Base-by-base conservation (phyloP, 2,329 filamentous ascomycete species). In the Arthrobotrys iridis region DNA sequence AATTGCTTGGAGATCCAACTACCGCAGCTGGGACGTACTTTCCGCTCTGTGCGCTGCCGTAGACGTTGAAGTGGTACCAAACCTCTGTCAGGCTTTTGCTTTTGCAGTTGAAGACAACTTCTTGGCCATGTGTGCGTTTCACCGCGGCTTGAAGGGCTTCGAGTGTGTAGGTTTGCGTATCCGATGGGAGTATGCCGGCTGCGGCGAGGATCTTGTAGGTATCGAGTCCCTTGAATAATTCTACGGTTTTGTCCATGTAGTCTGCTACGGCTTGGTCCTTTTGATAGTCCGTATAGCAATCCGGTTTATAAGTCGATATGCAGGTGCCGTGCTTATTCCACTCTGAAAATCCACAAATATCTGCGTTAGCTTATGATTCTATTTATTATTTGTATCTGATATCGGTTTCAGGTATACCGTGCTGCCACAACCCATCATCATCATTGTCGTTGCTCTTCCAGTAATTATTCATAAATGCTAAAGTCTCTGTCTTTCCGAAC, bases 281-380 rank as follows among this genome's bases (percentile, higher is more conserved):
- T 65, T 84, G 82, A 80, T 91, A 90, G 78, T 83, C 80, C 2
- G 83, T 82, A 82, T 92, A 93, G 84, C 91, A 93, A 15, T 82
- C 81, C 0, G 90, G 87, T 50, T 89, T 84, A 7, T 93, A 84
- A 0, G 91, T 93, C 78, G 85, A 88, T 77, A 92, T 87, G 82
- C 77, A 79, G 28, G 88, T 89, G 15, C 91, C 91, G 80, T 93
- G 91, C 81, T 91, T 93, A 77, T 84, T 84, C 88, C 88, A 93
- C 81, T 72, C 66, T 76, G n/a, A n/a, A n/a, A n/a, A n/a, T n/a
- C n/a, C n/a, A n/a, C n/a, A n/a, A n/a, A 41, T 7, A 24, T 8
- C 15, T 30, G 6, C n/a, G n/a, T n/a, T n/a, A n/a, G n/a, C n/a
- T n/a, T n/a, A n/a, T n/a, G n/a, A n/a, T n/a, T n/a, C n/a, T n/a